Evolutionary conservation across 352 stramenopile species (phyloP).

Genomic region (Achlya hypogyna): DNA sequence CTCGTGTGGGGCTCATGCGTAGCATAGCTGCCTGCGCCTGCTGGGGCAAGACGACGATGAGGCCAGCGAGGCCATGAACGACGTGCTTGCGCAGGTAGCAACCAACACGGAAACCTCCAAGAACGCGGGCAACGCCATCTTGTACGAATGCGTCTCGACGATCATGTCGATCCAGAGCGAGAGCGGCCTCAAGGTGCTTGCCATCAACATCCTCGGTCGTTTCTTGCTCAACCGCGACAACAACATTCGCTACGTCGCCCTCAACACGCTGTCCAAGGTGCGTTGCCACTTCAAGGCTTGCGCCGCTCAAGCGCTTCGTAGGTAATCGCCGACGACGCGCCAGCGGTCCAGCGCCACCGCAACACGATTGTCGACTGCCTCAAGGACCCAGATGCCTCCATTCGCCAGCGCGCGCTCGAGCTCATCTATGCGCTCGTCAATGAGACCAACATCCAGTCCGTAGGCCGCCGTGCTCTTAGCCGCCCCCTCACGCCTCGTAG

Average conservation of each 20-base stretch:
- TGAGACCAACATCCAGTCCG: conserved; percentile 90
- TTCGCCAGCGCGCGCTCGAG: conserved; percentile 97
- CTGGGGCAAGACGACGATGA: conserved; percentile 94
- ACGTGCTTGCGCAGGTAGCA: conserved; percentile 98
- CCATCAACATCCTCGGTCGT: conserved; percentile 98
- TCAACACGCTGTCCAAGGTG: conserved; percentile 96
- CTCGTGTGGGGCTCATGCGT: conserved; percentile 22
- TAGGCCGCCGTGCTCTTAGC: conserved; percentile 23
- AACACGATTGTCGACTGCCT: conserved; percentile 92
- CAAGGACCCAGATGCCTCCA: conserved; percentile 97
- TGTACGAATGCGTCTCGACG: conserved; percentile 99
- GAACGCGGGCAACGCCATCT: conserved; percentile 97
- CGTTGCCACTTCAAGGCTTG: conserved; percentile 9
- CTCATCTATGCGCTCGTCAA: conserved; percentile 99
- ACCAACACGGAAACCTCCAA: conserved; percentile 99
- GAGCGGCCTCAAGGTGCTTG: conserved; percentile 92
- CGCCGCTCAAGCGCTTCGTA: neutral
- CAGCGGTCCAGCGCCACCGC: conserved; percentile 95
- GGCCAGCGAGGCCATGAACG: conserved; percentile 91
- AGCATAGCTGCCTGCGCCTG: conserved; percentile 88
- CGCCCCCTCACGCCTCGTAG: conserved; percentile 22
- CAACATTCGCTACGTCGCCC: conserved; percentile 99
- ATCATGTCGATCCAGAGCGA: conserved; percentile 99
- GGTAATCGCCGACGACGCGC: conserved; percentile 79
- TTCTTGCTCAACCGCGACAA: conserved; percentile 99